Evolutionary conservation across 192 early-diverging fungal species (phyloP).

Genomic region (Umbelopsis ramanniana): DNA sequence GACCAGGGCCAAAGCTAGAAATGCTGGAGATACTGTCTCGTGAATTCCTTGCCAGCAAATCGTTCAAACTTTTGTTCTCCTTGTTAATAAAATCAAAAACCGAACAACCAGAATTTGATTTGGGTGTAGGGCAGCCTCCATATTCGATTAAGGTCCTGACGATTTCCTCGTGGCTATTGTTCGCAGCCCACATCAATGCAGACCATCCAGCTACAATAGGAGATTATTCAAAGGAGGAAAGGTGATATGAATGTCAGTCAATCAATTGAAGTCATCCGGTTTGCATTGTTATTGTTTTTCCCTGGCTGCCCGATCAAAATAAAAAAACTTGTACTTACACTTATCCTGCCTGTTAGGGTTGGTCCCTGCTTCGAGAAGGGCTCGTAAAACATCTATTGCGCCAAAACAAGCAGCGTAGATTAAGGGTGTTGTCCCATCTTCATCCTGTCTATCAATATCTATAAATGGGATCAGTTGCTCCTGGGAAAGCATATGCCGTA

Average conservation of each 20-base stretch:
- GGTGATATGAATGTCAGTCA: not conserved
- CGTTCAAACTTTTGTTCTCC: constrained; percentile 56
- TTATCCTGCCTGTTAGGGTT: constrained; percentile 73
- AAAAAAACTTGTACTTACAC: constrained; percentile 28
- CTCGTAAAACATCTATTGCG: constrained; percentile 69
- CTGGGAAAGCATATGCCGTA: constrained; percentile 60
- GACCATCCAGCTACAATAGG: constrained; percentile 76
- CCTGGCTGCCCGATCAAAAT: not conserved
- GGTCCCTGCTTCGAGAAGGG: constrained; percentile 79
- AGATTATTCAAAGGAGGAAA: constrained; percentile 20
- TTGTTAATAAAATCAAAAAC: constrained; percentile 76
- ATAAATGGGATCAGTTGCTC: constrained; percentile 54
- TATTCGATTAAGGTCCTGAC: constrained; percentile 76
- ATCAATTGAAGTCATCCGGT: too few species aligned
- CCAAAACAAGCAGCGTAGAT: constrained; percentile 92
- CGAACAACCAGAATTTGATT: constrained; percentile 75
- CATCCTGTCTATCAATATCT: constrained; percentile 82
- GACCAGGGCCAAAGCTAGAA: constrained; percentile 24
- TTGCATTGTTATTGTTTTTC: not conserved
- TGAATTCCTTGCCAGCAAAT: constrained; percentile 47
- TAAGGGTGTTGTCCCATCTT: constrained; percentile 85
- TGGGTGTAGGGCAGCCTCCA: constrained; percentile 72
- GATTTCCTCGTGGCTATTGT: constrained; percentile 77
- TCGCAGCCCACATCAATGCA: constrained; percentile 92
- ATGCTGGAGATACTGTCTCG: constrained; percentile 38